Conservation (phyloP, 1,284 basidiomycete genomes). For the Limonomyces culmigenus region DNA sequence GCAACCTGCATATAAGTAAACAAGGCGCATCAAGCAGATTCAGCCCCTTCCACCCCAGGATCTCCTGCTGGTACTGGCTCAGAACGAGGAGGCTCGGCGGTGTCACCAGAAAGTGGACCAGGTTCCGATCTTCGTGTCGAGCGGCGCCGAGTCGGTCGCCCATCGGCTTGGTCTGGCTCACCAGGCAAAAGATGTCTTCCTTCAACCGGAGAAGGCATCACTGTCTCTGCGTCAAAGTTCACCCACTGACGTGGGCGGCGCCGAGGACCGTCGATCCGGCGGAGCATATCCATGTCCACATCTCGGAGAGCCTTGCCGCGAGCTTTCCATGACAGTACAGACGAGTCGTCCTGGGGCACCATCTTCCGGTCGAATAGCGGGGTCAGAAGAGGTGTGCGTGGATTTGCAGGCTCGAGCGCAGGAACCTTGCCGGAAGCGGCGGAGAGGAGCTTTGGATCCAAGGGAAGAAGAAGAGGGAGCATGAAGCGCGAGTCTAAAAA, state of each 20-base stretch:
- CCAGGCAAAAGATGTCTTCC: too few relatives aligned
- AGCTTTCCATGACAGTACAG: conserved; percentile 34
- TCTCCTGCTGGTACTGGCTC: too few relatives aligned
- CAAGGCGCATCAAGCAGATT: too few relatives aligned
- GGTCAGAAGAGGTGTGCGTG: conserved; percentile 5
- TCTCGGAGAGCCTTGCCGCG: conserved; percentile 45
- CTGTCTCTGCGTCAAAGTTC: too few relatives aligned
- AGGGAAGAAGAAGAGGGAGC: conserved; percentile 77
- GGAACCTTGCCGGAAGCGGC: conserved; percentile 54
- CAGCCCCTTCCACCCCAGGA: too few relatives aligned
- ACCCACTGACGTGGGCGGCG: background rate
- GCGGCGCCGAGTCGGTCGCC: too few relatives aligned
- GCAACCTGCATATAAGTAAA: too few relatives aligned
- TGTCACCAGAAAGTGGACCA: too few relatives aligned
- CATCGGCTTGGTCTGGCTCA: too few relatives aligned
- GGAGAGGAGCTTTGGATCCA: conserved; percentile 59
- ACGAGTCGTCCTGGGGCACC: background rate
- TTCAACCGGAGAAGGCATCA: too few relatives aligned
- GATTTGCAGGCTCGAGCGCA: conserved; percentile 34
- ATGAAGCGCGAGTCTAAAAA: conserved; percentile 82
- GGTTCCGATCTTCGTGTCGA: too few relatives aligned
- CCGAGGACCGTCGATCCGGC: conserved; percentile 42
- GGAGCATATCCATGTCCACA: conserved; percentile 37
- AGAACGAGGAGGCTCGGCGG: too few relatives aligned
- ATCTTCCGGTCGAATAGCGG: background rate